phyloP scores from a whole-genome alignment of 345 rosid genomes.

The Citrus trifoliata region DNA sequence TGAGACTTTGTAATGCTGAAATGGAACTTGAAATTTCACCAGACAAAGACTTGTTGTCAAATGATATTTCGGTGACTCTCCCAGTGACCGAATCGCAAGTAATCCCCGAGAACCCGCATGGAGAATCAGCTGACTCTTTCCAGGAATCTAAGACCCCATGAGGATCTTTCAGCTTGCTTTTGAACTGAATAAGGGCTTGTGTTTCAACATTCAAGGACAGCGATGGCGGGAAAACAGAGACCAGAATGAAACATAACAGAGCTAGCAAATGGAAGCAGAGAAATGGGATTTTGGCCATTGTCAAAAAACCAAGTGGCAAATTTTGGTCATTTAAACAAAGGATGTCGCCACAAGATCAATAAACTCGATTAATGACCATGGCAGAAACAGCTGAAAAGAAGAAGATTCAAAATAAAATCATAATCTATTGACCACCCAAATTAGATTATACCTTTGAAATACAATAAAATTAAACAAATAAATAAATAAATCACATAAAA shows the following conservation, averaged over 20 bases:
- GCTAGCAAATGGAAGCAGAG: slow-evolving; percentile 13
- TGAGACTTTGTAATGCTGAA: slow-evolving; percentile 43
- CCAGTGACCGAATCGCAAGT: slow-evolving; percentile 48
- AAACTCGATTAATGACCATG: slow-evolving; percentile 10
- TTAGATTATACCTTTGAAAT: background rate
- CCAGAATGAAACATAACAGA: slow-evolving; percentile 13
- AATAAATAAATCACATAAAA: background rate
- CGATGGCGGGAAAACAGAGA: slow-evolving; percentile 35
- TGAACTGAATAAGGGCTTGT: slow-evolving; percentile 65
- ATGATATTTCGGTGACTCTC: slow-evolving; percentile 44
- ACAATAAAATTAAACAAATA: background rate
- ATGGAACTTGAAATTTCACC: slow-evolving; percentile 69
- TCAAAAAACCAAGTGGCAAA: background rate
- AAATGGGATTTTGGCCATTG: slow-evolving; percentile 23
- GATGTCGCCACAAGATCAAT: background rate
- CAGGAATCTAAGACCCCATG: slow-evolving; percentile 52
- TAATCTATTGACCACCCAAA: background rate
- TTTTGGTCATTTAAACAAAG: background rate
- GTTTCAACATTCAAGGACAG: slow-evolving; percentile 39
- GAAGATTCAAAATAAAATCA: slow-evolving; percentile 14
- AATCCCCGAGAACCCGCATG: slow-evolving; percentile 63
- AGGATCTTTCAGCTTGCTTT: slow-evolving; percentile 58
- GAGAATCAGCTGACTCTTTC: slow-evolving; percentile 49
- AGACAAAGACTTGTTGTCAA: slow-evolving; percentile 46
- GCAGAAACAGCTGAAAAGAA: slow-evolving; percentile 18